Evolutionary conservation across 2,329 filamentous ascomycete species (phyloP), one percentile per base, ranked within the genome.

Genomic region (Leptographium lundbergii): DNA sequence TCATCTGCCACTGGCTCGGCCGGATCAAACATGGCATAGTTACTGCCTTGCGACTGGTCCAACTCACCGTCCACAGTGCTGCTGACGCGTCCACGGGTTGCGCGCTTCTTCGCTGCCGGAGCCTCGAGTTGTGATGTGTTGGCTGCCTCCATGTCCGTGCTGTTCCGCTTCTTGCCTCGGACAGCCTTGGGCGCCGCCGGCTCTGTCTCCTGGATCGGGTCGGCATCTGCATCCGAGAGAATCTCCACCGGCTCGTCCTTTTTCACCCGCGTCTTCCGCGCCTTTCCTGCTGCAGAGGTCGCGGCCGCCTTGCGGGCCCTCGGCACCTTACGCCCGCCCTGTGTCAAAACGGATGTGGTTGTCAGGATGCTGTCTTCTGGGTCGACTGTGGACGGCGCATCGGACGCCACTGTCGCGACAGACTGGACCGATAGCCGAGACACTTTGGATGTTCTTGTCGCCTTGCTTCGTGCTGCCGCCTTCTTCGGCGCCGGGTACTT

Each of bases 391-490:
- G 79, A 80, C 14, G 73, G 71, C 7, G 71, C 67, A 51, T 85
- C 81, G 0, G 80, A 81, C 2, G 73, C 67, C 2, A 70, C 67
- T 1, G 80, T 82, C 2, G 76, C 72, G 9, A 77, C 71, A 2
- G 83, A 86, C 63, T 85, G 82, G 6, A 74, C 72, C 1, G 84
- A 87, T 17, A 81, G 69, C 39, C 88, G 81, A 4, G 88, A 88
- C 10, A 79, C 77, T 69, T 90, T 91, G 25, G 89, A 94, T 52
- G 77, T 71, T 62, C 79, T 74, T 17, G 72, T 81, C 70, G 67
- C 73, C 69, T 77, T 87, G 74, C 71, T 78, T 74, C 67, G 78
- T 55, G 70, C 69, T 13, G 78, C 70, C 63, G 78, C 70, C 63
- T 81, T 80, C 73, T 87, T 87, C 32, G 80, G 74, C 34, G 73